Evolutionary conservation across 371 early-diverging fungal genomes (phyloP).

Genomic region (Globomyces sp.): DNA sequence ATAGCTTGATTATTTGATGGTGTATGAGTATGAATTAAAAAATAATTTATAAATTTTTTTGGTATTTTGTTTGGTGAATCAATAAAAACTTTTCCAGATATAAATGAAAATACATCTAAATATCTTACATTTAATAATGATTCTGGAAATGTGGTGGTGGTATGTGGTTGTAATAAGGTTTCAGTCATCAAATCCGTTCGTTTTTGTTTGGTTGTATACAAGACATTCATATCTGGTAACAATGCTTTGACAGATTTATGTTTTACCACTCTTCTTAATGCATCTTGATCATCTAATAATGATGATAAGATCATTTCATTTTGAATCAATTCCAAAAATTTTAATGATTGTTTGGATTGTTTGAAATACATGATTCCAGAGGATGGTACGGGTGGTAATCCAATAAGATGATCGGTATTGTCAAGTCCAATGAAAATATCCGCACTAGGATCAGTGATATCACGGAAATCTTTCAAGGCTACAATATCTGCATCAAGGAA

Average conservation of each 20-base stretch:
- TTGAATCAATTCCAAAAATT: slow-evolving; percentile 15
- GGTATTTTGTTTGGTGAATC: slow-evolving; percentile 10
- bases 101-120: slow-evolving; percentile 19
- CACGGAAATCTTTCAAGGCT: slow-evolving; percentile 21
- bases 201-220: slow-evolving; percentile 4
- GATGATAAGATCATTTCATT: slow-evolving; percentile 1
- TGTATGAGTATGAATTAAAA: slow-evolving; percentile 12
- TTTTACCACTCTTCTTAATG: slow-evolving; percentile 11
- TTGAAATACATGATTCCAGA: slow-evolving; percentile 24
- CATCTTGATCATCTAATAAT: slow-evolving; percentile 23
- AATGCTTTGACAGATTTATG: not conserved
- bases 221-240: not conserved
- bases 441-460: not conserved
- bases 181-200: not conserved
- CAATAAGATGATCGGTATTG: not conserved
- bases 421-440: slow-evolving; percentile 19
- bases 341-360: not conserved
- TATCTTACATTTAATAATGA: slow-evolving; percentile 10
- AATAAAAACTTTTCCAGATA: slow-evolving; percentile 16
- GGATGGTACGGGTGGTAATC: slow-evolving; percentile 1
- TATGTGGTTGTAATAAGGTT: not conserved
- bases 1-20: not conserved
- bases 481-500: slow-evolving; percentile 25
- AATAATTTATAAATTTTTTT: not conserved
- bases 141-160: not conserved